Conservation (phyloP, 2,329 filamentous ascomycete species). For the Colletotrichum sansevieriae region DNA sequence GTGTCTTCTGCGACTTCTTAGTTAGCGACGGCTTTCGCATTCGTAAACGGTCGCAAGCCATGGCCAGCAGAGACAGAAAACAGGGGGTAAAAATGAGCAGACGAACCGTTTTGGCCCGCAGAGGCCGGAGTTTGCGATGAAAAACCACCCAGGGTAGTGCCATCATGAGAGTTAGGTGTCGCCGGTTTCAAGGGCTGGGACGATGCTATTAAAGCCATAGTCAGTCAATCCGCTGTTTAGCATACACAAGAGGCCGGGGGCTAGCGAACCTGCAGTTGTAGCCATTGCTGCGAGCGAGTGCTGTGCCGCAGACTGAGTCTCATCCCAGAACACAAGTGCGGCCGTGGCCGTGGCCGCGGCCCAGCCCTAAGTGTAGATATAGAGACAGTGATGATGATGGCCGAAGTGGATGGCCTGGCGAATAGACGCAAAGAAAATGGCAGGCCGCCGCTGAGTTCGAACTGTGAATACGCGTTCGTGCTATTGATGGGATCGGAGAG, state of each 20-base stretch:
- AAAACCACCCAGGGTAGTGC: neutral
- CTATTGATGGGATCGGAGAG: neutral
- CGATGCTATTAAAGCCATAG: conserved; percentile 5
- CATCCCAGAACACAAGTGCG: conserved; percentile 8
- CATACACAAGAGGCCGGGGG: neutral
- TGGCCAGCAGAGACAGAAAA: neutral
- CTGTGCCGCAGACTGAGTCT: neutral
- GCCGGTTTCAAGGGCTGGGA: conserved; percentile 17
- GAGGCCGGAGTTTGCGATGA: conserved; percentile 4
- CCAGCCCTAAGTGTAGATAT: neutral
- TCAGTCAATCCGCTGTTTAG: conserved; percentile 4
- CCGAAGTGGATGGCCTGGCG: neutral
- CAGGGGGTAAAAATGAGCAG: neutral
- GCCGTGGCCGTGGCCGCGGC: neutral
- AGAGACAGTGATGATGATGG: neutral
- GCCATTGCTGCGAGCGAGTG: conserved; percentile 24
- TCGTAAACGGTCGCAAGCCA: neutral
- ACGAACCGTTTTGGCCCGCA: conserved; percentile 26
- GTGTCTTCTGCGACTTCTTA: conserved; percentile 9
- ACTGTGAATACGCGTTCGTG: neutral
- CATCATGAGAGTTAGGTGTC: neutral
- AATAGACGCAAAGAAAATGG: neutral
- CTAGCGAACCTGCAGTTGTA: conserved; percentile 27
- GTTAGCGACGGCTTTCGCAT: conserved; percentile 15
- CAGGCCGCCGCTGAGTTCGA: neutral